phyloP scores from a whole-genome alignment of 768 basidiomycete genomes.

The Tricholoma sp. region DNA sequence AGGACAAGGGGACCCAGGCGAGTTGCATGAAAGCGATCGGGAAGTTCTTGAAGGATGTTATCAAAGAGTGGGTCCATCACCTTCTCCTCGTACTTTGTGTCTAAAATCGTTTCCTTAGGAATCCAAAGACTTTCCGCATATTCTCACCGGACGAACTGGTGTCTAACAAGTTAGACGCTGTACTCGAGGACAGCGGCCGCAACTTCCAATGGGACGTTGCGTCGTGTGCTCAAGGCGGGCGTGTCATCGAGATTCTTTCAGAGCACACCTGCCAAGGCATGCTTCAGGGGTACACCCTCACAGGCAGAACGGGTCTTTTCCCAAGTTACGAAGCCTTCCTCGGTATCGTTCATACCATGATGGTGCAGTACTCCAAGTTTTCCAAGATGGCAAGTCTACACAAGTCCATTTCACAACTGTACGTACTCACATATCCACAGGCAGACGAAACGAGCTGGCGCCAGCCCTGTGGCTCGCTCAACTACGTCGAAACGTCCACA shows the following conservation, averaged over 20 bases:
- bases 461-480: constrained; percentile 62
- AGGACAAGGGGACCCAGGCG: constrained; percentile 50
- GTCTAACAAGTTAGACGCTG: constrained; percentile 84
- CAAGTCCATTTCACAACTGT: no score
- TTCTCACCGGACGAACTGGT: constrained; percentile 89
- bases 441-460: constrained; percentile 68
- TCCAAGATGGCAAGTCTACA: constrained; percentile 59
- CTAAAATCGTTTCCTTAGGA: constrained; percentile 31
- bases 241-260: constrained; percentile 84
- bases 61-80: constrained; percentile 38
- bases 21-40: constrained; percentile 79
- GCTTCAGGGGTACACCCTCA: constrained; percentile 90
- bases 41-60: constrained; percentile 48
- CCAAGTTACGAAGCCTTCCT: constrained; percentile 91
- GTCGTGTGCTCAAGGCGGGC: constrained; percentile 65
- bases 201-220: constrained; percentile 85
- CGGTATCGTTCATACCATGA: constrained; percentile 87
- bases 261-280: constrained; percentile 89
- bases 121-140: constrained; percentile 77
- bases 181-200: constrained; percentile 60
- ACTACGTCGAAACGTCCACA: constrained; percentile 86
- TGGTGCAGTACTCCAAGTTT: constrained; percentile 88
- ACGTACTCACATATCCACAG: constrained; percentile 15
- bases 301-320: constrained; percentile 81
- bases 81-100: no score